Evolutionary conservation across 2,329 filamentous ascomycete genomes (phyloP).

Genomic region (Clonostachys byssicola): DNA sequence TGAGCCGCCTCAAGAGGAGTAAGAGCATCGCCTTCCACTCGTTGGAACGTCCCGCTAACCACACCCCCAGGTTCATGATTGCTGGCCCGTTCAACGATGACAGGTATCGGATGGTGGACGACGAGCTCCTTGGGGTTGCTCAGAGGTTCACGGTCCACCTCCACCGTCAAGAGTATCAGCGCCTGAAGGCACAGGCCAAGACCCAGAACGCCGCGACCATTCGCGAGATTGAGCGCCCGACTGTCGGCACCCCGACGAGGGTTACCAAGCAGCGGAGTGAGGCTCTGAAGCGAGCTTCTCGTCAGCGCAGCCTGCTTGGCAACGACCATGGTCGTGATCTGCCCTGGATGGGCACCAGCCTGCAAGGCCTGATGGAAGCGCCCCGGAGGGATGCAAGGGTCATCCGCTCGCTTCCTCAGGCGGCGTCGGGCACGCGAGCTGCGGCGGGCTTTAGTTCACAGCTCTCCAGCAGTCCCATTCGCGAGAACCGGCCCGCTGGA

Average conservation of each 20-base stretch:
- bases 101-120: conserved; percentile 77
- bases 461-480: too few species aligned
- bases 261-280: conserved; percentile 13
- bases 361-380: conserved; percentile 38
- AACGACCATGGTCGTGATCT: conserved; percentile 1
- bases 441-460: conserved; percentile 16
- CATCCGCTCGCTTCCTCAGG: neutral
- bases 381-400: conserved; percentile 20
- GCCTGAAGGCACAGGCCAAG: conserved; percentile 55
- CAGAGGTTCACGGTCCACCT: conserved; percentile 69
- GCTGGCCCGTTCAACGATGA: conserved; percentile 65
- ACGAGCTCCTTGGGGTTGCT: conserved; percentile 68
- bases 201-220: conserved; percentile 49
- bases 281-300: conserved; percentile 9
- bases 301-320: conserved; percentile 14
- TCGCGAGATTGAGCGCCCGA: conserved; percentile 44
- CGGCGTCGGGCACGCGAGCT: conserved; percentile 12
- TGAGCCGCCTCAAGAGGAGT: conserved; percentile 42
- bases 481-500: too few species aligned
- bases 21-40: conserved; percentile 2
- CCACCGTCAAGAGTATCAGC: conserved; percentile 72
- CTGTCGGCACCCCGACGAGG: conserved; percentile 30
- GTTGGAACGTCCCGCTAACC: neutral
- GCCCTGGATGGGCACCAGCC: conserved; percentile 20
- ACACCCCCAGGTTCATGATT: conserved; percentile 51